phyloP scores from a whole-genome alignment of 352 stramenopile species.

The Globisporangium cylindrosporum region DNA sequence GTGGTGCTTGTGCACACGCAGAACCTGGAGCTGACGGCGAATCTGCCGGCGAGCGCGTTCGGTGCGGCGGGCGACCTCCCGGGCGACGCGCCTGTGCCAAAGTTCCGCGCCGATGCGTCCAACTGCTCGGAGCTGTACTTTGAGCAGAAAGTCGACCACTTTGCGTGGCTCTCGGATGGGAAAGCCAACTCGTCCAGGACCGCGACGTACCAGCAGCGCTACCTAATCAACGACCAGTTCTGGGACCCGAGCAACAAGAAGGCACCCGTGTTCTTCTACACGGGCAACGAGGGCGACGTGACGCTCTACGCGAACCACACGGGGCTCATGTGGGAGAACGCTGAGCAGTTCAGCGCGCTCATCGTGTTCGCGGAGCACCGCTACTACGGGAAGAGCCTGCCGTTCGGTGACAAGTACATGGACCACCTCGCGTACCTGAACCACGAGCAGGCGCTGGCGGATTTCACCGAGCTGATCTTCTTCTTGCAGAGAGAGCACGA shows the following conservation, averaged over 20 bases:
- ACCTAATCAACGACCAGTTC: conserved; percentile 87
- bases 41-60: conserved; percentile 40
- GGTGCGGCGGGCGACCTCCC: conserved; percentile 15
- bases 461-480: conserved; percentile 90
- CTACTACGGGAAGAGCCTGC: conserved; percentile 92
- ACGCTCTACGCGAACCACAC: conserved; percentile 94
- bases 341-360: conserved; percentile 81
- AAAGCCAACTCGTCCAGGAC: conserved; percentile 22
- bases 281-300: conserved; percentile 93
- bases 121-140: conserved; percentile 88
- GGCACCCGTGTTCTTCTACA: conserved; percentile 92
- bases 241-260: conserved; percentile 65
- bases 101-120: conserved; percentile 37
- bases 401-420: conserved; percentile 68
- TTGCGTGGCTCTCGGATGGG: conserved; percentile 49
- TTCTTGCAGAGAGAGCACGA: conserved; percentile 75
- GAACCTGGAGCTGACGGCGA: conserved; percentile 43
- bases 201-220: conserved; percentile 84
- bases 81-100: background rate
- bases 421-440: conserved; percentile 81
- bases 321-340: conserved; percentile 94
- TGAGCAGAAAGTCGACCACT: conserved; percentile 89
- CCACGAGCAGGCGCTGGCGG: conserved; percentile 91
- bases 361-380: conserved; percentile 96
- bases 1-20: conserved; percentile 73